Base-by-base conservation (phyloP, 2,329 filamentous ascomycete genomes). In the Fusarium camptoceras region DNA sequence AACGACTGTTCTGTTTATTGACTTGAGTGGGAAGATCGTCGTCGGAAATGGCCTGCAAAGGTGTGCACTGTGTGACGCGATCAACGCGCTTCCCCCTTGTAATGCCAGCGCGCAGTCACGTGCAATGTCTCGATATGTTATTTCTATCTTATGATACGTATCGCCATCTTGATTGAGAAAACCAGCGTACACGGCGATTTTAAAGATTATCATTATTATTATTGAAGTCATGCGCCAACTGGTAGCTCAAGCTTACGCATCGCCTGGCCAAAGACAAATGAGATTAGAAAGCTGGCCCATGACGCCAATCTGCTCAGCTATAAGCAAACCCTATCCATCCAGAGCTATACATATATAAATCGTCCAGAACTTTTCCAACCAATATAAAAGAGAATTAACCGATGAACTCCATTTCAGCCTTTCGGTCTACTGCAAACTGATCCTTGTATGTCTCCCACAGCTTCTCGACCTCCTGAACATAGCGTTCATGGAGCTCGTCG, bases 391-490 rank as follows among this genome's bases (percentile, higher is more conserved):
- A 50, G 37, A n/a, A 12, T 22, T 73, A 91, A 73, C 88, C 86
- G 37, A 92, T 79, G 75, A 94, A 89, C 76, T 90, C 84, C 79
- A 94, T 76, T 77, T 94, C 92, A 58, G 86, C 87, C 62, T 82
- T 84, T 41, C 91, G 82, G 27, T 88, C 82, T 47, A 82, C 82
- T 1, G 91, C 87, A 82, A 94, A 95, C 24, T 88, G 86, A 72
- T 94, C 91, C 82, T 94, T 94, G 85, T 93, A 93, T 37, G 87
- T 84, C 54, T 93, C 87, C 91, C 92, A 96, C 22, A 95, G 81
- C 65, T 88, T 86, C 81, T 89, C 81, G 63, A 96, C 78, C 82
- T 95, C 95, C 28, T 86, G 82, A 2, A 96, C 87, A 79, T 99
- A 99, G 71, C 89, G 82, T 24, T 84, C 85, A 79, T 98, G 96